These are phyloP conservation scores for Arthrobotrys conoides DNA, from an alignment of 2,329 filamentous ascomycete genomes.

Conservation along the genomic window DNA sequence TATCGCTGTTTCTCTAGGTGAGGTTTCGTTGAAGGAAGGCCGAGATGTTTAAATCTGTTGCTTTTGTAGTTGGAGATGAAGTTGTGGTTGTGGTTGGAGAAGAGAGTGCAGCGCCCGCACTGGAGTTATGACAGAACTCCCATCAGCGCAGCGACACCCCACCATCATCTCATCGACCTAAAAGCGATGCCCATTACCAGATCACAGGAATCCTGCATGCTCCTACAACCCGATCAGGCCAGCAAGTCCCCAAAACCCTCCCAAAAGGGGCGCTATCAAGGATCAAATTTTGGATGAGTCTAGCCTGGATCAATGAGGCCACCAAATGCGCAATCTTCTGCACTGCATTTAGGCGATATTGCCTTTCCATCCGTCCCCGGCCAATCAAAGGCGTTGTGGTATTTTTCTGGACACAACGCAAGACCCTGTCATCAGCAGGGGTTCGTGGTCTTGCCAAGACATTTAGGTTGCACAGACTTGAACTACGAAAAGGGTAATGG, in stretches of 20 bases:
- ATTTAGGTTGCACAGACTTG: conserved; percentile 19
- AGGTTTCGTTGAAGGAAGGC: not conserved
- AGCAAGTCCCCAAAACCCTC: conserved; percentile 1
- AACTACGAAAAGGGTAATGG: conserved; percentile 18
- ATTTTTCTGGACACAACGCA: conserved; percentile 17
- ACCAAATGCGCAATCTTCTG: conserved; percentile 19
- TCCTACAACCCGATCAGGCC: conserved; percentile 23
- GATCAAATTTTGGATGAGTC: conserved; percentile 25
- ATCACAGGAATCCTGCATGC: conserved; percentile 15
- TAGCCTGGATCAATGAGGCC: conserved; percentile 8
- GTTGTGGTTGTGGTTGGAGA: not conserved
- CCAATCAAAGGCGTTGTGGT: conserved; percentile 19
- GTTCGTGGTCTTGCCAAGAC: conserved; percentile 1
- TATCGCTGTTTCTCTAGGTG: not conserved
- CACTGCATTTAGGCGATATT: conserved; percentile 12
- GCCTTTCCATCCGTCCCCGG: conserved; percentile 7
- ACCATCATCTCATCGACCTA: conserved; percentile 13
- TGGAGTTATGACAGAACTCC: not conserved
- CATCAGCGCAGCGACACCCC: not conserved
- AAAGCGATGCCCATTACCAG: conserved; percentile 3
- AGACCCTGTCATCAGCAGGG: not conserved
- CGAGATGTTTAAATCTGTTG: not conserved
- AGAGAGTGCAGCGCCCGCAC: not conserved
- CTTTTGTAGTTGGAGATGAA: not conserved
- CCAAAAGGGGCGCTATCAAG: conserved; percentile 15